Base-by-base conservation (phyloP, 768 basidiomycete species). In the Sarcodon aspratus region DNA sequence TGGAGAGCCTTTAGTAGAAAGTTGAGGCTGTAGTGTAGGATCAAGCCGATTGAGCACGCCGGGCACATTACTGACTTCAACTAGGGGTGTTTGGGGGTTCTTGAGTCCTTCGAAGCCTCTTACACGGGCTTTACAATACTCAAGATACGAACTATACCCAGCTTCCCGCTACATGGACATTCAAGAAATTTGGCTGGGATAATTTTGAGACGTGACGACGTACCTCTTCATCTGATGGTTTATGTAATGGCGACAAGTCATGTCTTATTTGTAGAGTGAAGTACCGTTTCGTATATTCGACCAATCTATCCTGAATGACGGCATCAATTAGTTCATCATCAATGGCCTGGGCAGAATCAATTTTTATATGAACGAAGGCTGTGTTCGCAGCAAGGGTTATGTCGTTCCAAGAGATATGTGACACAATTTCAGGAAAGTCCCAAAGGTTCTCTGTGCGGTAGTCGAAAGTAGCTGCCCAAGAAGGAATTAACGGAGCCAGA, bases 261-360 rank as follows among this genome's bases (percentile, higher is more conserved):
- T 57, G 65, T 46, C 87, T 69, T 33, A 89, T 61, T 38, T 61
- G 64, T 27, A 76, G 59, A 15, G 74, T 74, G 56, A 72, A 73
- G 59, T 82, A 89, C 42, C 86, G 72, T 51, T 81, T 69, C 2
- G 85, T 87, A 56, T 82, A 85, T 58, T 86, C 85, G n/a, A 78
- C 75, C 65, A 70, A 71, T 50, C 86, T 71, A 56, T 91, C 88
- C 62, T 88, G 85, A 33, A 93, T 67, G 17, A 92, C 66, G 21
- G 79, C 75, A 56, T 88, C 84, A 45, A 70, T 57, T 15, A 83
- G 61, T 45, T 74, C 77, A 35, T 67, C 62, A 33, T 70, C 66
- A 17, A 76, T 57, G 7, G 62, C 58, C 47, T 69, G 63, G 11
- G 67, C 33, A 12, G 60, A 56, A 7, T 66, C 64, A 40, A 57